These are phyloP conservation scores for Trichoderma guizhouense DNA, from an alignment of 2,329 filamentous ascomycete species.

Conservation along the genomic window DNA sequence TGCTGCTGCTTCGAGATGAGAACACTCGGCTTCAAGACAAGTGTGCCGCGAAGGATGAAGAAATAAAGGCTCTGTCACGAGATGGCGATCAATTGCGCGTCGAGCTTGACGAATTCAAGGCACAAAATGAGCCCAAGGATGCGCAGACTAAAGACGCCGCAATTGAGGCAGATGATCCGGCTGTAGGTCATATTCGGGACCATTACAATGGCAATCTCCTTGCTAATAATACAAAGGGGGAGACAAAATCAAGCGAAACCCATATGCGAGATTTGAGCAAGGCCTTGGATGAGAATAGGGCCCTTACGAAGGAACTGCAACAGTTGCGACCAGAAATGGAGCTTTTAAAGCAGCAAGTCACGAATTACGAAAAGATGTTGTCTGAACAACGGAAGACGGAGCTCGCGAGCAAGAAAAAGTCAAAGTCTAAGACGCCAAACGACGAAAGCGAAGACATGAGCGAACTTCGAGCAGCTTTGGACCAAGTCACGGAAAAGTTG, in stretches of 20 bases:
- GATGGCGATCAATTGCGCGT: constrained; percentile 39
- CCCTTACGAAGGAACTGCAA: constrained; percentile 50
- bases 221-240: constrained; percentile 49
- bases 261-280: constrained; percentile 68
- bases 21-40: constrained; percentile 65
- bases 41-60: constrained; percentile 57
- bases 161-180: constrained; percentile 46
- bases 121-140: constrained; percentile 45
- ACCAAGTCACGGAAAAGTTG: constrained; percentile 37
- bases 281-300: constrained; percentile 57
- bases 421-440: constrained; percentile 31
- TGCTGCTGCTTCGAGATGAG: constrained; percentile 71
- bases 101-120: constrained; percentile 44
- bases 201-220: background rate
- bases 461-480: constrained; percentile 38
- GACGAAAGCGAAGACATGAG: constrained; percentile 38
- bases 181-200: constrained; percentile 34
- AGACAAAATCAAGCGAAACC: constrained; percentile 65
- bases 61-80: constrained; percentile 47
- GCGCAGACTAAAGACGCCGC: constrained; percentile 47
- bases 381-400: constrained; percentile 83
- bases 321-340: constrained; percentile 55
- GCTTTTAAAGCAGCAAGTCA: constrained; percentile 52
- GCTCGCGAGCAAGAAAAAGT: constrained; percentile 69
- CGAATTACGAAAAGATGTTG: constrained; percentile 63